Evolutionary conservation across 176 grass and related monocot species (phyloP).

Genomic region (Carex parvula): DNA sequence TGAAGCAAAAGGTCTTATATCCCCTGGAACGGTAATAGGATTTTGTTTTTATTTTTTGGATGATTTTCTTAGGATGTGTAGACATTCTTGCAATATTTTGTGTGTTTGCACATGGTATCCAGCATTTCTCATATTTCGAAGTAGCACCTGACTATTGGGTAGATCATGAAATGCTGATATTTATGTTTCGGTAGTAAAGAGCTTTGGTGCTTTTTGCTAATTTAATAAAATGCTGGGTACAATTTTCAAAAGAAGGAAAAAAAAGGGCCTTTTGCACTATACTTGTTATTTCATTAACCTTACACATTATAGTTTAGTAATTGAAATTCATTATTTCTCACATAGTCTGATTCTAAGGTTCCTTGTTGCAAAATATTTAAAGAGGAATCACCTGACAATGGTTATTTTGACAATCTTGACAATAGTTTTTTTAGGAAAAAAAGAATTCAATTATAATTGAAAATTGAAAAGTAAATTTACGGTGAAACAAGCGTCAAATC

Average conservation of each 20-base stretch:
- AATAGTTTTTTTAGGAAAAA: too few relatives aligned
- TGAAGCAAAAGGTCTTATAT: conserved; percentile 69
- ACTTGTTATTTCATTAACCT: background rate
- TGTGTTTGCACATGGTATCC: background rate
- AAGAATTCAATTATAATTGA: too few relatives aligned
- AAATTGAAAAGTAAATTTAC: too few relatives aligned
- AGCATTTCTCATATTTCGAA: background rate
- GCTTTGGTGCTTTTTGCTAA: background rate
- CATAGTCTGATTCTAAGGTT: background rate
- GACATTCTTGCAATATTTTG: background rate
- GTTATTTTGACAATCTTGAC: too few relatives aligned
- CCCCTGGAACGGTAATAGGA: conserved; percentile 67
- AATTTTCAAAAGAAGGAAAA: background rate
- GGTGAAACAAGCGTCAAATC: too few relatives aligned
- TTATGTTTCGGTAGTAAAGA: background rate
- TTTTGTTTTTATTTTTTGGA: background rate
- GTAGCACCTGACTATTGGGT: background rate
- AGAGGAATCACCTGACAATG: too few relatives aligned
- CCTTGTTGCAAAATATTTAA: background rate
- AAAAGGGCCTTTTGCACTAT: background rate
- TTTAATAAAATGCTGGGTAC: background rate
- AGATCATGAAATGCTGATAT: background rate
- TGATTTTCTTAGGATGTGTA: background rate
- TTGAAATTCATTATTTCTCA: background rate
- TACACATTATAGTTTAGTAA: background rate